These are phyloP conservation scores for Tricholoma hemisulphureum DNA, from an alignment of 768 basidiomycete species.

Conservation along the genomic window DNA sequence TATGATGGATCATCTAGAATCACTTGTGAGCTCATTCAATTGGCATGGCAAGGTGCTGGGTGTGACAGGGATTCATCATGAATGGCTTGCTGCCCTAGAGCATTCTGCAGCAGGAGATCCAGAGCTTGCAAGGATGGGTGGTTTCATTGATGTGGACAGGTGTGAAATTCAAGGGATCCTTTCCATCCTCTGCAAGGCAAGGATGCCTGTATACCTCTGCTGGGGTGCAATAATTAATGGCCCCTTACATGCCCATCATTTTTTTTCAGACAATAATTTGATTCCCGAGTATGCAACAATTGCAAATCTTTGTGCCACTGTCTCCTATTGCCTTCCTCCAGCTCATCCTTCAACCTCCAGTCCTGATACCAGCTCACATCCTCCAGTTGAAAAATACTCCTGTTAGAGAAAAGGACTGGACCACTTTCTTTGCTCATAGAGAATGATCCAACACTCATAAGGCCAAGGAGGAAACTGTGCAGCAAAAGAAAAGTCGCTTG, in stretches of 20 bases:
- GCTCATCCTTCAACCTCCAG: too few species aligned
- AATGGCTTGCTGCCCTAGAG: not conserved
- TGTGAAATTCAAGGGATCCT: not conserved
- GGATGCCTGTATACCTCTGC: not conserved
- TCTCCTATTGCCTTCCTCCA: too few species aligned
- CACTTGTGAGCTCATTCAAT: not conserved
- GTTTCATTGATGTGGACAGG: not conserved
- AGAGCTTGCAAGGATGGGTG: not conserved
- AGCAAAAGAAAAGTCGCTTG: not conserved
- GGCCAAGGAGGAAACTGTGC: not conserved
- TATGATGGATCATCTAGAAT: not conserved
- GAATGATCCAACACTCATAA: not conserved
- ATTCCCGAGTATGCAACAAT: too few species aligned
- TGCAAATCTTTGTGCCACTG: too few species aligned
- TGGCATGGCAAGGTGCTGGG: not conserved
- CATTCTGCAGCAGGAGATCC: not conserved
- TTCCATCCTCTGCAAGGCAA: not conserved
- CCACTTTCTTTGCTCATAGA: too few species aligned
- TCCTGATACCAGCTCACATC: too few species aligned
- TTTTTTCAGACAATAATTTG: too few species aligned
- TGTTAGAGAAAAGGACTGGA: too few species aligned
- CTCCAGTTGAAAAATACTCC: not conserved
- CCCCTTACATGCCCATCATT: too few species aligned
- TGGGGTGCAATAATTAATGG: too few species aligned
- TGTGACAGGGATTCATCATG: not conserved